Conservation (phyloP, 169 alveolate species). For the Plasmodium billcollinsi region DNA sequence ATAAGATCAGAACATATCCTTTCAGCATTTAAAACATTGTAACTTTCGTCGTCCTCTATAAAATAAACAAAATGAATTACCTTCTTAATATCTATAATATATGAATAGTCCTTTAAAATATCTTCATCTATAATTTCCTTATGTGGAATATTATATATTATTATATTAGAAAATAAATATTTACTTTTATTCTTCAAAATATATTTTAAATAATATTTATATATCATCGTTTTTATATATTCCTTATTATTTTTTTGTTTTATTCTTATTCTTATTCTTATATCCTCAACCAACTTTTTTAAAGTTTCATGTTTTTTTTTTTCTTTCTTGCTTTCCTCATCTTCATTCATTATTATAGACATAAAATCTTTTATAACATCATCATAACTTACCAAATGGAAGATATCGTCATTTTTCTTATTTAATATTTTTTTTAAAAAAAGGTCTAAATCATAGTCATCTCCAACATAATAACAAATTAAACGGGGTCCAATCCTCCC, state of each 20-base stretch:
- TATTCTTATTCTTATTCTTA: conserved; percentile 16
- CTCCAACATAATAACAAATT: conserved; percentile 46
- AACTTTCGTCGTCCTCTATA: not conserved
- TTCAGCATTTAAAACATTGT: conserved; percentile 9
- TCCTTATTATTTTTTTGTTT: not conserved
- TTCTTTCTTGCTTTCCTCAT: not conserved
- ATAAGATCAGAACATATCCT: not conserved
- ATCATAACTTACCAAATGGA: conserved; percentile 35
- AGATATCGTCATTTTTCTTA: not conserved
- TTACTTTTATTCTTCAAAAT: conserved; percentile 7
- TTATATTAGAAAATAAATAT: conserved; percentile 34
- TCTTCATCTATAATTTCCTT: conserved; percentile 1
- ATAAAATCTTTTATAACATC: conserved; percentile 26
- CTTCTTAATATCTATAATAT: conserved; percentile 22
- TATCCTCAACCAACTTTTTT: conserved; percentile 13
- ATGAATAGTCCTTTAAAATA: not conserved
- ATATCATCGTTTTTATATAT: conserved; percentile 1
- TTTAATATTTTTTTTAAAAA: conserved; percentile 24
- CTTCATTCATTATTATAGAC: not conserved
- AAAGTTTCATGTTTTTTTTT: conserved; percentile 9
- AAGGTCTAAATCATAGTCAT: conserved; percentile 20
- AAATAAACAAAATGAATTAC: conserved; percentile 31
- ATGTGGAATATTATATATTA: conserved; percentile 6
- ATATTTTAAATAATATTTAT: conserved; percentile 22
- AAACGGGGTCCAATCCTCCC: conserved; percentile 44